Percentiles rank a stretch among this genome's conserved stretches.
These are phyloP conservation scores for Thuidium tamariscinum DNA, from an alignment of 225 moss, liverwort and hornwort species.

Conservation along the genomic window DNA sequence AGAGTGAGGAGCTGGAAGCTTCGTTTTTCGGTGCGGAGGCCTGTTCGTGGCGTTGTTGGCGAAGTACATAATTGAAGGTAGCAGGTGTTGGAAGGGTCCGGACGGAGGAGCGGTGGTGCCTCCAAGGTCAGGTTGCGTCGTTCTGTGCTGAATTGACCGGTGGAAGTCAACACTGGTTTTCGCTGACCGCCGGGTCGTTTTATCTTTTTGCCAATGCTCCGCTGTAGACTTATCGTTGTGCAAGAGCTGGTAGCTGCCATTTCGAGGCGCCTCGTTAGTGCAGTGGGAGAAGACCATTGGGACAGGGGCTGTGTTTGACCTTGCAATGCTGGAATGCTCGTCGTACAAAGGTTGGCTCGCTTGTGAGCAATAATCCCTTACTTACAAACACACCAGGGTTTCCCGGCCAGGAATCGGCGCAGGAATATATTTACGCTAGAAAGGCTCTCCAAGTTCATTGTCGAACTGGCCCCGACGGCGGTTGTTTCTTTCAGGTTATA, in stretches of 20 bases:
- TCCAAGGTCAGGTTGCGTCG: neutral
- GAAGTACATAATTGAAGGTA: neutral
- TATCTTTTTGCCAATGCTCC: neutral
- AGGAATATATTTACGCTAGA: neutral
- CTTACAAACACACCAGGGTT: neutral
- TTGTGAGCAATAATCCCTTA: neutral
- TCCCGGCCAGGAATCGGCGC: neutral
- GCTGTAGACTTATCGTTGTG: neutral
- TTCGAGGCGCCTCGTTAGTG: neutral
- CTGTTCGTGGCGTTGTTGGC: neutral
- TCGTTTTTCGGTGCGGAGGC: neutral
- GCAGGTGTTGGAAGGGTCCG: neutral
- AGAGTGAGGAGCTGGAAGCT: neutral
- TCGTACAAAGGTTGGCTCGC: neutral
- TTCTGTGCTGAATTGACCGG: slow-evolving; percentile 2
- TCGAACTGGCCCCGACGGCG: neutral
- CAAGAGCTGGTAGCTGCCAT: slow-evolving; percentile 3
- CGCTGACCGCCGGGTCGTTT: neutral
- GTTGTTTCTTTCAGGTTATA: neutral
- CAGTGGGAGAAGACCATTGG: neutral
- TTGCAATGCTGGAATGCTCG: neutral
- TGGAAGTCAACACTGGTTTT: neutral
- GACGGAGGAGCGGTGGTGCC: neutral
- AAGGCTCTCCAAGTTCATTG: neutral
- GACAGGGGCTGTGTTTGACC: neutral